These are phyloP conservation scores for Obba rivulosa DNA, from an alignment of 768 basidiomycete genomes.

Conservation along the genomic window DNA sequence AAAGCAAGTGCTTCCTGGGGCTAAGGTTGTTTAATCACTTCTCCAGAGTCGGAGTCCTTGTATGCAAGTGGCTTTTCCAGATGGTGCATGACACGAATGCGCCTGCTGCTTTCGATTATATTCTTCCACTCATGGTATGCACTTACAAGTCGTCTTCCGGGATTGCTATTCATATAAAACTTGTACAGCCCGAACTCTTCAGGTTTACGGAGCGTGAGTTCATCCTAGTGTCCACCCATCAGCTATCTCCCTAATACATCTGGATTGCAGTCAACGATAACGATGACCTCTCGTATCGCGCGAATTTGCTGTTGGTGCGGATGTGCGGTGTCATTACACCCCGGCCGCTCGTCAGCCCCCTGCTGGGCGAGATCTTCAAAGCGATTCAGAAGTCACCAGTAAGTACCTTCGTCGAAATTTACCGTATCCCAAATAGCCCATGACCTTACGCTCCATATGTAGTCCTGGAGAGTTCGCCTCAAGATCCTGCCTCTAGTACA, in stretches of 20 bases:
- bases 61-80: constrained; percentile 77
- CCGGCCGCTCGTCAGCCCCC: constrained; percentile 54
- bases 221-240: neutral
- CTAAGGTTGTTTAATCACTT: neutral
- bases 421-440: neutral
- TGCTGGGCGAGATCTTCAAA: constrained; percentile 68
- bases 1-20: neutral
- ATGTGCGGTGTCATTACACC: constrained; percentile 87
- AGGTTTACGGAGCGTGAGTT: constrained; percentile 63
- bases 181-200: constrained; percentile 63
- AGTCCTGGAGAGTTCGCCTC: constrained; percentile 87
- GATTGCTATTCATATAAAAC: neutral
- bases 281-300: constrained; percentile 59
- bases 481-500: constrained; percentile 84
- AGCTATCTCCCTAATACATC: neutral
- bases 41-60: constrained; percentile 52
- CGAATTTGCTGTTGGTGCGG: constrained; percentile 67
- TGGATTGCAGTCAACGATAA: constrained; percentile 69
- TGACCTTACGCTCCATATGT: constrained; percentile 2
- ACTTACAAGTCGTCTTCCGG: constrained; percentile 7
- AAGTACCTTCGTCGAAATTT: constrained; percentile 19
- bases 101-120: constrained; percentile 71
- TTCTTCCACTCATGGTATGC: constrained; percentile 72
- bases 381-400: constrained; percentile 76
- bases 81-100: constrained; percentile 75